phyloP scores from a whole-genome alignment of 2,329 filamentous ascomycete genomes.

The Bipolaris cookei region DNA sequence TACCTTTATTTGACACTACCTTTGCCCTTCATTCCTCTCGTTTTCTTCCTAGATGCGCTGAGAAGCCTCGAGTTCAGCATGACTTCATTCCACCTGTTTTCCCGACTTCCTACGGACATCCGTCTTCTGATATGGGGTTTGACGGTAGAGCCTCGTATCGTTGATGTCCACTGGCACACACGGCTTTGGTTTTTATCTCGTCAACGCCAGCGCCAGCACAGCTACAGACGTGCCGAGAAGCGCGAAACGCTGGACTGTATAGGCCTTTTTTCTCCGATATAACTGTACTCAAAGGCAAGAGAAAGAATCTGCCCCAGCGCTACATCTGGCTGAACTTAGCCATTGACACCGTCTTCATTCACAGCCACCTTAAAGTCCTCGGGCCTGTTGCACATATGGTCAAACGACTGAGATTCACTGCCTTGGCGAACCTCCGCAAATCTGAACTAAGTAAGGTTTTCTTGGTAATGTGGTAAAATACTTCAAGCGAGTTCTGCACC shows the following conservation, averaged over 20 bases:
- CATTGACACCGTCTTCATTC: not conserved
- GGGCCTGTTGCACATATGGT: not conserved
- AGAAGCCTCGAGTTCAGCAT: too few relatives aligned
- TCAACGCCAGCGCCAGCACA: constrained; percentile 11
- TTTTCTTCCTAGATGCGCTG: too few relatives aligned
- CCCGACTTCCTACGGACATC: constrained; percentile 16
- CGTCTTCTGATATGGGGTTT: constrained; percentile 14
- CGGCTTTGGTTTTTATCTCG: too few relatives aligned
- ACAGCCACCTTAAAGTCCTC: not conserved
- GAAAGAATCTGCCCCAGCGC: not conserved
- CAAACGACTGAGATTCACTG: not conserved
- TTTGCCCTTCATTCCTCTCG: too few relatives aligned
- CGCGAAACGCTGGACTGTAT: constrained; percentile 16
- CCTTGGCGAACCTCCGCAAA: too few relatives aligned
- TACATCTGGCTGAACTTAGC: not conserved
- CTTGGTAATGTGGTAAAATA: too few relatives aligned
- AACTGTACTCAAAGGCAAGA: not conserved
- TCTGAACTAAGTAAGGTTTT: too few relatives aligned
- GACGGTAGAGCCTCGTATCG: constrained; percentile 14
- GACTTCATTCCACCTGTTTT: constrained; percentile 14
- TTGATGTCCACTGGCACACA: not conserved
- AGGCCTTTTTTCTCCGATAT: not conserved
- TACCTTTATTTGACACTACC: too few relatives aligned
- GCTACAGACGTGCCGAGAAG: constrained; percentile 15
- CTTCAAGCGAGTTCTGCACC: too few relatives aligned